Percentiles rank a stretch among this genome's conserved stretches.
Conservation (phyloP, 495 filamentous ascomycete genomes). For the Gamarada debralockiae region DNA sequence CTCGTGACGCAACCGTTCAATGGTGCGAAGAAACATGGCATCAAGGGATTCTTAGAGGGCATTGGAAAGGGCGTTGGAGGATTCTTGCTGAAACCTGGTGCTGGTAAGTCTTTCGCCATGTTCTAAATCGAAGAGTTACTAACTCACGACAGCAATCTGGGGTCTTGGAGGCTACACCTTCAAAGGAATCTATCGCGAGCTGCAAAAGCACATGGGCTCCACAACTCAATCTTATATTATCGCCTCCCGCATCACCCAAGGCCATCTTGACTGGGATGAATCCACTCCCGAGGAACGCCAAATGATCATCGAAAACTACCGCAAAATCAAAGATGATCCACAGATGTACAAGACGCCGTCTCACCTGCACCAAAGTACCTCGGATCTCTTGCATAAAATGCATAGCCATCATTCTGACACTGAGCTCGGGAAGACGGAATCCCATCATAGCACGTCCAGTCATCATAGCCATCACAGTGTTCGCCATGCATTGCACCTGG, state of each 20-base stretch:
- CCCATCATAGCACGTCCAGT: too few relatives aligned
- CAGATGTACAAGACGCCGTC: background rate
- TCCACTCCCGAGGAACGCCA: background rate
- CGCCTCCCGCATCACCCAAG: background rate
- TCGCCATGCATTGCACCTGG: too few relatives aligned
- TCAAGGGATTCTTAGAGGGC: slow-evolving; percentile 59
- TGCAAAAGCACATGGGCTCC: background rate
- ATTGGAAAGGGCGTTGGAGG: slow-evolving; percentile 71
- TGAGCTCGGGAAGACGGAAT: too few relatives aligned
- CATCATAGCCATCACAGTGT: too few relatives aligned
- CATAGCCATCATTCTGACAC: too few relatives aligned
- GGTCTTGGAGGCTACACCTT: background rate
- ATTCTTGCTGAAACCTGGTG: background rate
- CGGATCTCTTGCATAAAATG: too few relatives aligned
- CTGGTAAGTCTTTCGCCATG: background rate
- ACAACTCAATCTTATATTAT: background rate
- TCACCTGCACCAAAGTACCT: too few relatives aligned
- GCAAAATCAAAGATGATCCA: background rate
- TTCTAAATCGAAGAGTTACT: background rate
- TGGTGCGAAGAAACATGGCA: slow-evolving; percentile 55
- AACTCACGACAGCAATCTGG: background rate
- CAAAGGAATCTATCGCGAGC: background rate
- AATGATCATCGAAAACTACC: background rate
- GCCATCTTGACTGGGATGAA: background rate
- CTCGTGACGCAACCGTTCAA: slow-evolving; percentile 61